phyloP scores from a whole-genome alignment of 2,329 filamentous ascomycete genomes.

The Colletotrichum sidae region DNA sequence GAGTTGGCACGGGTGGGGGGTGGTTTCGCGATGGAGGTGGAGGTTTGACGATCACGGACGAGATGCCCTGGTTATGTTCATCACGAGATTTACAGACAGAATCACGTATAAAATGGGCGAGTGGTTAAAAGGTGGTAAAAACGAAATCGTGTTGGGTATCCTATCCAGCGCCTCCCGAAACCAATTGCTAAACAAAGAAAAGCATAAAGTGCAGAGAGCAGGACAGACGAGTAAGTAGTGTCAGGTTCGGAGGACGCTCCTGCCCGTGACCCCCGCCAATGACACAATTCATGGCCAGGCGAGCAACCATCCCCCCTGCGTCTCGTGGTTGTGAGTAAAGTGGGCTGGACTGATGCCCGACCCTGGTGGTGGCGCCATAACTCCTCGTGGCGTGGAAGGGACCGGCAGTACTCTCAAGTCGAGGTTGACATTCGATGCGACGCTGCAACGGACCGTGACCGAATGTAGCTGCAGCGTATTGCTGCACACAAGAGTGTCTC shows the following conservation, averaged over 20 bases:
- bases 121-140: background rate
- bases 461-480: too few relatives aligned
- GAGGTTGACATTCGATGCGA: background rate
- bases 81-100: background rate
- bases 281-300: slow-evolving; percentile 12
- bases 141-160: slow-evolving; percentile 24
- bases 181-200: slow-evolving; percentile 4
- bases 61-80: background rate
- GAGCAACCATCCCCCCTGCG: slow-evolving; percentile 4
- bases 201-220: background rate
- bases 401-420: too few relatives aligned
- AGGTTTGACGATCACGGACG: background rate
- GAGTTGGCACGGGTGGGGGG: background rate
- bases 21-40: background rate
- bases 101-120: background rate
- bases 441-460: background rate
- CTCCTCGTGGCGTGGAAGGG: background rate
- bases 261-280: slow-evolving; percentile 13
- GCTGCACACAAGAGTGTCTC: too few relatives aligned
- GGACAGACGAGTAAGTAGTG: background rate
- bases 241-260: slow-evolving; percentile 15
- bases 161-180: slow-evolving; percentile 12
- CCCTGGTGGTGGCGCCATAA: slow-evolving; percentile 26
- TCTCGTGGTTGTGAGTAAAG: slow-evolving; percentile 17
- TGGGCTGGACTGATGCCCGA: slow-evolving; percentile 22